These are phyloP conservation scores for Stylonectria norvegica DNA, from an alignment of 2,329 filamentous ascomycete species.

Conservation along the genomic window DNA sequence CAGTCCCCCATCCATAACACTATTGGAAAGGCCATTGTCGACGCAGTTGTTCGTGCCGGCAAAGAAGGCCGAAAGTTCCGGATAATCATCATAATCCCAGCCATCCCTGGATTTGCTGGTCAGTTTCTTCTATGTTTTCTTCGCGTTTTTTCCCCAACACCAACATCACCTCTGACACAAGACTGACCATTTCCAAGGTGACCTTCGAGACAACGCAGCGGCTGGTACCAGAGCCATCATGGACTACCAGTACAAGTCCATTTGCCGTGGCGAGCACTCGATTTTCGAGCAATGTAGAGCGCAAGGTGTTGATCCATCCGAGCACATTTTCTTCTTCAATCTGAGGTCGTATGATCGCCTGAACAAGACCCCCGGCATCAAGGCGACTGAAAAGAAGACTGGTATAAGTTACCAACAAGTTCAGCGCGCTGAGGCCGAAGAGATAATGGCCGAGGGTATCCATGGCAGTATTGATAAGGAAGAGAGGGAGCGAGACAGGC, in stretches of 20 bases:
- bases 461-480: slow-evolving; percentile 51
- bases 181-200: no score
- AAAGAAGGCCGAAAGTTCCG: slow-evolving; percentile 85
- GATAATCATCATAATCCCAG: slow-evolving; percentile 85
- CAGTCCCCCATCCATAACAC: slow-evolving; percentile 84
- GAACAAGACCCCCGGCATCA: slow-evolving; percentile 72
- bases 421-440: slow-evolving; percentile 82
- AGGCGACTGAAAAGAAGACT: slow-evolving; percentile 73
- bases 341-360: slow-evolving; percentile 88
- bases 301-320: slow-evolving; percentile 69
- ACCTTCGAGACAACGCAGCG: slow-evolving; percentile 72
- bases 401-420: slow-evolving; percentile 83
- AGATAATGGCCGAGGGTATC: slow-evolving; percentile 75
- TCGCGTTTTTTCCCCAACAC: no score
- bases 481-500: slow-evolving; percentile 44
- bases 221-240: slow-evolving; percentile 90
- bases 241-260: slow-evolving; percentile 98
- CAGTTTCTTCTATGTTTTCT: no score
- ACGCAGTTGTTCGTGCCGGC: slow-evolving; percentile 76
- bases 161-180: no score
- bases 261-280: slow-evolving; percentile 85
- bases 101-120: slow-evolving; percentile 90
- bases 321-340: slow-evolving; percentile 94
- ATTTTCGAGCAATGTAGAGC: slow-evolving; percentile 76
- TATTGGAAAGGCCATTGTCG: slow-evolving; percentile 84